Evolutionary conservation across 2,329 filamentous ascomycete species (phyloP), one percentile per base, ranked within the genome.

Genomic region (Aspergillus bombycis): DNA sequence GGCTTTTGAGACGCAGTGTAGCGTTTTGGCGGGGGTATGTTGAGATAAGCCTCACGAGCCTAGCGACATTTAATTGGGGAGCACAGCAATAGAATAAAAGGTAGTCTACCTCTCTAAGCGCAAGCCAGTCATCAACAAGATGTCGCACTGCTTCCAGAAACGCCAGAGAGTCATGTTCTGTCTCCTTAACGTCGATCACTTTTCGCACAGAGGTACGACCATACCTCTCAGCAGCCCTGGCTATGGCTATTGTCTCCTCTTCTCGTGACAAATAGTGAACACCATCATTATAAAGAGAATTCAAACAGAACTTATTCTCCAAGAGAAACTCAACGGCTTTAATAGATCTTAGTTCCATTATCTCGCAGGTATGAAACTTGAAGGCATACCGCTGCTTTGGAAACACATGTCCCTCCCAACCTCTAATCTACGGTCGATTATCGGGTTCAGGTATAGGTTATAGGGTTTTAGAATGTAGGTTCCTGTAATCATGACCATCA

Each of bases 381-480:
- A 21, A 32, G n/a, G 23, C 75, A 68, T 77, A 83, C 81, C 78
- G 60, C 84, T 83, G 65, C 83, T 87, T 67, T 86, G 85, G 64
- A 85, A 85, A 14, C 81, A 81, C 71, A 89, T 86, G 58, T 83
- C 83, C n/a, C 89, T 83, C 65, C 89, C 85, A 48, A 90, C 72
- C 19, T 85, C 84, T 30, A 89, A 72, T 19, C 81, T 81, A 60
- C 80, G 76, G 58, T 85, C 81, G 21, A 80, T 72, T 12, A 88
- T 71, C 1, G 89, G 88, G 65, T 80, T 87, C 58, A 91, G 72
- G 67, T 85, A 82, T 75, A 91, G 82, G 74, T 91, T 91, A 78
- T 88, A 91, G 2, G 89, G 87, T 28, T 84, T 84, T 38, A 88
- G 77, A 7, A 83, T 79, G 70, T 91, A 91, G 48, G 76, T 71